Evolutionary conservation across 371 early-diverging fungal species (phyloP), one percentile per base, ranked within the genome.

Genomic region (Mucor plumbeus): DNA sequence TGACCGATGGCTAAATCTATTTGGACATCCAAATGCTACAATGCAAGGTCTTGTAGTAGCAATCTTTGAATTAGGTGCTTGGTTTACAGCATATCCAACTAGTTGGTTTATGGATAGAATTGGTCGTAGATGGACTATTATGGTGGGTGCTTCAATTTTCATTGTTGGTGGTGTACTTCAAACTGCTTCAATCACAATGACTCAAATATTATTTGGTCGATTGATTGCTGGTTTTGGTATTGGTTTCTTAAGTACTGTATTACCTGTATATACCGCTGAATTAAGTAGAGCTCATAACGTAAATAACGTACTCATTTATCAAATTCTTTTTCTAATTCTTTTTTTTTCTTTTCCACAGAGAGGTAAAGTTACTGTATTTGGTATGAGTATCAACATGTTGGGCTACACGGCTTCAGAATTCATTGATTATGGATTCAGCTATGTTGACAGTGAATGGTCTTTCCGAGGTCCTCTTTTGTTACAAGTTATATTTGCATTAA

Each of bases 201-300:
- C 64, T 10, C 61, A 66, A 15, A 64, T 85, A 53, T 56, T 77
- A 33, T 19, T 80, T 38, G 86, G 85, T 35, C 72, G 85, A 11
- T 61, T 83, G 34, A 63, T 85, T 48, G 68, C 78, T 60, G 86
- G 86, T 38, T 81, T 80, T 63, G 86, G 86, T 21, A 83, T 85
- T 60, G 82, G 77, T 35, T 77, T 81, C 34, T 65, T 80, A 7
- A 73, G 77, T 55, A 83, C 83, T 1, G 75, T 82, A 7, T 60
- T 80, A 10, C 86, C 86, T 4, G 78, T 84, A 13, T 83, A 83
- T 36, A 79, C 80, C 17, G 80, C 82, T 8, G 86, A 86, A 66
- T 60, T 86, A 60, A 80, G 74, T 72, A 79, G 70, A 54, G 79
- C 79, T 21, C 79, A 79, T 21, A 79, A 79, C 40, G 79, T 79